Base-by-base conservation (phyloP, 768 basidiomycete species). In the Cubamyces lactineus region DNA sequence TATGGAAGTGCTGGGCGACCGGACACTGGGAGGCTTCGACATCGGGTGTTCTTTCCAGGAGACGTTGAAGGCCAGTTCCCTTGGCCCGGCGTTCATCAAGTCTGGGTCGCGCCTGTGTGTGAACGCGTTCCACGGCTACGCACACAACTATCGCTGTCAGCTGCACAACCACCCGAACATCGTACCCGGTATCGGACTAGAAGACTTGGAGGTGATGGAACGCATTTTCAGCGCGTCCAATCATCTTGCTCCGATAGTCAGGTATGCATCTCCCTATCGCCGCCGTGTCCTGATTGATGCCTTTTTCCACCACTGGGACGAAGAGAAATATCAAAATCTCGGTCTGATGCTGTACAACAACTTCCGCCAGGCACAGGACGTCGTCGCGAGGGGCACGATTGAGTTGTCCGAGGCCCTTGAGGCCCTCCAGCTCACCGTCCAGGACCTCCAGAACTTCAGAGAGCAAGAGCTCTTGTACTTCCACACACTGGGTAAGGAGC, bases 141-240 rank as follows among this genome's bases (percentile, higher is more conserved):
- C 72, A 8, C 77, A 80, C 64, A 67, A 74, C 54, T 68, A 69
- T 60, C 6, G 39, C 2, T 79, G 77, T 50, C 77, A 79, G 56
- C 54, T 72, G 1, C 21, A 56, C 3, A 62, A 72, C 57, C 77
- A 77, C 50, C 76, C 74, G 19, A 69, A 69, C 52, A 53, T 48
- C 45, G 70, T 75, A 21, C 42, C 50, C 5, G 71, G 76, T 5
- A 64, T 67, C n/a, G 77, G 78, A 17, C 53, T 78, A 3, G 75
- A 77, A 60, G 78, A 78, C 40, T 41, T 67, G 1, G 66, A 67
- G 52, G 59, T 54, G 4, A 57, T 63, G 19, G 67, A 70, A 38
- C 60, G 65, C 13, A 50, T 66, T 13, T 70, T 70, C 53, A 59
- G 55, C 45, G 39, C 39, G 3, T 70, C 64, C 15, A 67, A 70